These are phyloP conservation scores for Stagonosporopsis cucurbitacearum DNA, from an alignment of 2,329 filamentous ascomycete genomes.

Conservation along the genomic window DNA sequence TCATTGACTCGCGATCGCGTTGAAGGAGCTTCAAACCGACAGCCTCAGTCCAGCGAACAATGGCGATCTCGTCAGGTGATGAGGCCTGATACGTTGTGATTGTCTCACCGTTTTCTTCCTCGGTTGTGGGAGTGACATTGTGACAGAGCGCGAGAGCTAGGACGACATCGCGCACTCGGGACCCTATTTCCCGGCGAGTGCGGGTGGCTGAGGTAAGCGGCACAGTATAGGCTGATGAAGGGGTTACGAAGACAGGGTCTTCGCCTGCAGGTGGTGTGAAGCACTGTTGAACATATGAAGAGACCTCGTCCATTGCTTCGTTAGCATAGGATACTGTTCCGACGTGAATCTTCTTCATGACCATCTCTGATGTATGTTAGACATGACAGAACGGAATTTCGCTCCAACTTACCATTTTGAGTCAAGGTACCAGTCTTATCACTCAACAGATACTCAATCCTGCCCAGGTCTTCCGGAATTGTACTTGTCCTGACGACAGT, in stretches of 20 bases:
- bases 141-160: conserved; percentile 92
- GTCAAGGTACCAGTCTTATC: conserved; percentile 99
- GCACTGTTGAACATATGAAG: conserved; percentile 82
- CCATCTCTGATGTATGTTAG: conserved; percentile 71
- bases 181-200: conserved; percentile 90
- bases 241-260: conserved; percentile 66
- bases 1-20: conserved; percentile 86
- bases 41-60: conserved; percentile 92
- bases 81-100: conserved; percentile 93
- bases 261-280: conserved; percentile 62
- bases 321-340: conserved; percentile 98
- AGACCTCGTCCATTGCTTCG: conserved; percentile 97
- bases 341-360: conserved; percentile 98
- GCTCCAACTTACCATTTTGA: conserved; percentile 69
- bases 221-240: conserved; percentile 73
- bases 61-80: conserved; percentile 97
- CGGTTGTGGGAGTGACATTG: conserved; percentile 91
- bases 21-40: conserved; percentile 85
- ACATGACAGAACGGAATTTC: neutral
- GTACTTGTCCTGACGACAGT: conserved; percentile 96
- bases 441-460: conserved; percentile 94
- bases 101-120: conserved; percentile 78
- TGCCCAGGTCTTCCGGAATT: conserved; percentile 92
- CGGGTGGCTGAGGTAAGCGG: conserved; percentile 72
- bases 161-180: conserved; percentile 90